Conservation (phyloP, 768 basidiomycete genomes). For the Tubosaeta sp. region DNA sequence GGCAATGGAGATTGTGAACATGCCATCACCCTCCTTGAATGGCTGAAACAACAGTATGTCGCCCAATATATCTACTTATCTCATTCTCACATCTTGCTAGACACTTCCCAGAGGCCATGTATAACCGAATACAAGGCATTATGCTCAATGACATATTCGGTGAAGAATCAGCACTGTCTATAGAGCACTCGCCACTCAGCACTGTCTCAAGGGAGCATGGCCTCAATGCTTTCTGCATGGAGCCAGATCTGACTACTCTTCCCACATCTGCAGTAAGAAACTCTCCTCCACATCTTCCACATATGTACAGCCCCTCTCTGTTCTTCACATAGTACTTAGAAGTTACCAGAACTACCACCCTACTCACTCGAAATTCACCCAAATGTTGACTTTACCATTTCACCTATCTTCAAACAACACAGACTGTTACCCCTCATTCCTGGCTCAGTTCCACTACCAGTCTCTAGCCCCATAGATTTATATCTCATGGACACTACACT, state of each 20-base stretch:
- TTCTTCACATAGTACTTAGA: too few species aligned
- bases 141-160: constrained; percentile 70
- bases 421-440: constrained; percentile 30
- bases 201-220: constrained; percentile 17
- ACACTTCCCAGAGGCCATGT: constrained; percentile 76
- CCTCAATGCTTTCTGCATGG: constrained; percentile 17
- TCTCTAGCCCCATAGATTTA: constrained; percentile 14
- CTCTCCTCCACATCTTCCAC: too few species aligned
- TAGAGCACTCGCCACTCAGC: constrained; percentile 23
- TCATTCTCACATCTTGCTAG: constrained; percentile 31
- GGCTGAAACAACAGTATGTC: constrained; percentile 65
- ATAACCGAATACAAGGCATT: too few species aligned
- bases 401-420: constrained; percentile 25
- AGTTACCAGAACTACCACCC: constrained; percentile 13
- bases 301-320: too few species aligned
- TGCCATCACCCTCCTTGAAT: constrained; percentile 64
- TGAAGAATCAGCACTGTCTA: constrained; percentile 39
- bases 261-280: too few species aligned
- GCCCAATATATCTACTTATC: background rate
- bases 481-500: constrained; percentile 9
- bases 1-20: constrained; percentile 69
- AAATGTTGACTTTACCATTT: constrained; percentile 22
- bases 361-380: constrained; percentile 16
- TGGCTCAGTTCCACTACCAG: constrained; percentile 11
- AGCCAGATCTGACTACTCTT: constrained; percentile 11